Conservation (phyloP, 306 rosid species). For the Cucumis sativus region Cucumber_9930_V3 NC_026659.2:31155501-31156000, state of each 20-base stretch:
- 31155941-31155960: background rate
- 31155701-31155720: background rate
- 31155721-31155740: background rate
- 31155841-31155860: background rate
- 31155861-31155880: conserved; percentile 5
- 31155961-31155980: too few relatives aligned
- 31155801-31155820: conserved; percentile 8
- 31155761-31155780: background rate
- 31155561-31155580: background rate
- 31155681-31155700: background rate
- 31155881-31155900: background rate
- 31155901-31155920: background rate
- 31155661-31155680: background rate
- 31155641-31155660: background rate
- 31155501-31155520: background rate
- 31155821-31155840: background rate
- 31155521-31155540: background rate
- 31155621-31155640: background rate
- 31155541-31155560: too few relatives aligned
- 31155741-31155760: background rate
- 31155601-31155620: background rate
- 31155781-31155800: background rate
- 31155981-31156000: too few relatives aligned
- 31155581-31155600: background rate
- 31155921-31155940: background rate